Evolutionary conservation across 2,329 filamentous ascomycete species (phyloP).

Genomic region (Colletotrichum horii): DNA sequence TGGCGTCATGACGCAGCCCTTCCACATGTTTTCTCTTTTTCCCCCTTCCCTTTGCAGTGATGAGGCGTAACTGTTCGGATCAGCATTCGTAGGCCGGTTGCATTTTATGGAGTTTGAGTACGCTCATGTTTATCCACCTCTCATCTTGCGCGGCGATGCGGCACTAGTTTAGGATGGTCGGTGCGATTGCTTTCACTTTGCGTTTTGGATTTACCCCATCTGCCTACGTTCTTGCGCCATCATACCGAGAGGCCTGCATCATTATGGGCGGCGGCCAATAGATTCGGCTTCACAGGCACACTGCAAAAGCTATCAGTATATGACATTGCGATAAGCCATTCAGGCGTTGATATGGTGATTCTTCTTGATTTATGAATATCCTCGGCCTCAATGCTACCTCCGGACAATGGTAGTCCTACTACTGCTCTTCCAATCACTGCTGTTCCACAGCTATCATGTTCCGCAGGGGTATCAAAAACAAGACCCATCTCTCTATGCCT

Average conservation of each 20-base stretch:
- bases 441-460: neutral
- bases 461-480: neutral
- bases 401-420: neutral
- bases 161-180: neutral
- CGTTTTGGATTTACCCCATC: neutral
- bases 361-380: neutral
- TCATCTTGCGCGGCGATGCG: neutral
- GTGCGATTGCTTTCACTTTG: neutral
- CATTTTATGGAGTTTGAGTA: neutral
- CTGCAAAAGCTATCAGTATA: neutral
- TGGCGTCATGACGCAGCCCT: conserved; percentile 33
- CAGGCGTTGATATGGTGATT: neutral
- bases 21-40: neutral
- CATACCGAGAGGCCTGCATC: neutral
- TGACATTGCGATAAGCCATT: neutral
- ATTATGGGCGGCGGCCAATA: neutral
- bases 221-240: neutral
- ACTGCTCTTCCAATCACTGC: neutral
- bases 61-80: neutral
- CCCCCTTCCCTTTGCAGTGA: neutral
- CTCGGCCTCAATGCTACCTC: neutral
- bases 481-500: neutral
- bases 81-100: neutral
- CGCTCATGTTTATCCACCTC: neutral
- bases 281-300: neutral